Evolutionary conservation across 192 early-diverging fungal species (phyloP).

Genomic region (Podila horticola): DNA sequence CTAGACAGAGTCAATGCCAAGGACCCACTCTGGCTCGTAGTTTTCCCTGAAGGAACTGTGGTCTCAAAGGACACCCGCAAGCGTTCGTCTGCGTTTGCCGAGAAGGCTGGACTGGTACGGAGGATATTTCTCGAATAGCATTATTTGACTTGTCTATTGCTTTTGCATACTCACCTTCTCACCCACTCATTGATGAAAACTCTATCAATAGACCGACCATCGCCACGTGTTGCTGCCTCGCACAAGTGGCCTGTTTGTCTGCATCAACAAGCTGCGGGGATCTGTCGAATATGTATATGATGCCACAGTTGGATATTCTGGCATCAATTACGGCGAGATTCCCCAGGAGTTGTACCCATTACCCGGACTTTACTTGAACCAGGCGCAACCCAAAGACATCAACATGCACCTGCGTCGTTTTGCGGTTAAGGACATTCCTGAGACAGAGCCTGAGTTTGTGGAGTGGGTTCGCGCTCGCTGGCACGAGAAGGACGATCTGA

Average conservation of each 20-base stretch:
- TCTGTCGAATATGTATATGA: constrained; percentile 85
- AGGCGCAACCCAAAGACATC: constrained; percentile 78
- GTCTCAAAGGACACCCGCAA: constrained; percentile 79
- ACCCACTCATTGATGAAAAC: neutral
- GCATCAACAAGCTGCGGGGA: constrained; percentile 70
- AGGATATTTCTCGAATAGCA: neutral
- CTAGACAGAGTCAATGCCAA: constrained; percentile 65
- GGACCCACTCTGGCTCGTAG: constrained; percentile 87
- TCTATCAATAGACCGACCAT: constrained; percentile 58
- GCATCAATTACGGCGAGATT: constrained; percentile 74
- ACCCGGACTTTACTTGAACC: constrained; percentile 76
- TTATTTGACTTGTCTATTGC: constrained; percentile 9
- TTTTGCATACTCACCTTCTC: neutral
- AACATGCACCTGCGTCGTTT: constrained; percentile 85
- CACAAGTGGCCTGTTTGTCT: constrained; percentile 82
- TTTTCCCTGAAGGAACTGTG: constrained; percentile 98
- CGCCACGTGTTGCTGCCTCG: constrained; percentile 87
- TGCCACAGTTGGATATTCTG: constrained; percentile 89
- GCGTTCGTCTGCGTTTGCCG: constrained; percentile 75
- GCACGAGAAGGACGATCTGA: constrained; percentile 85
- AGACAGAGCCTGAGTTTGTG: constrained; percentile 74
- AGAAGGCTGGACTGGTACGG: constrained; percentile 67
- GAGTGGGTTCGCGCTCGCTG: constrained; percentile 83
- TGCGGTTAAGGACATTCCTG: constrained; percentile 71
- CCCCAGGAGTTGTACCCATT: constrained; percentile 89